Evolutionary conservation across 2,329 filamentous ascomycete species (phyloP), one percentile per base, ranked within the genome.

Genomic region (Xylaria sp.): DNA sequence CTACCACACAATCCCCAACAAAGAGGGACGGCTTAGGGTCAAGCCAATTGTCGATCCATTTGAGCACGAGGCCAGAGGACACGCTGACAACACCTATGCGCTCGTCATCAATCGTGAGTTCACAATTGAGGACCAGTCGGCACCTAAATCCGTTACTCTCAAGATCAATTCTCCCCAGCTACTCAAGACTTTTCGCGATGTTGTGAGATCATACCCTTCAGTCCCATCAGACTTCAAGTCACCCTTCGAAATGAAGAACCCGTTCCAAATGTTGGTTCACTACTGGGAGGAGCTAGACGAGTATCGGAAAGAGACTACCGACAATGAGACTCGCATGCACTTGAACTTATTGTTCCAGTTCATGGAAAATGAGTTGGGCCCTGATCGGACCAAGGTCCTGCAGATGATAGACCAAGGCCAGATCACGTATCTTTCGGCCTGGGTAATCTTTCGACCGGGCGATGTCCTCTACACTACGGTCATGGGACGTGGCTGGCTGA

Each of bases 311-410:
- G 62, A 70, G 36, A 57, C 20, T 6, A 25, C 20, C 8, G 57
- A 67, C 48, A 58, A 65, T 20, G 66, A 71, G 23, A 55, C 54
- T 10, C 60, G 64, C 9, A 68, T 69, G 61, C 72, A 75, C n/a
- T 64, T 74, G 8, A 68, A 71, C 23, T 64, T 75, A 8, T 64
- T 75, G 15, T 67, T 75, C 18, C 56, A 70, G 36, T 74, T 74
- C 36, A 73, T 75, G 70, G 57, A 69, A 7, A 55, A 64, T 20
- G 67, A 75, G 33, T 18, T 73, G 20, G 72, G 69, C 1, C 39
- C 62, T 1, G 64, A 70, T n/a, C 51, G 67, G 12, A 61, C 71
- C 15, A 68, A 66, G 13, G 31, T 73, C 18, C 10, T 67, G 51
- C 46, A 64, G 3, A 70, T 73, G 71, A 43, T 73, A 13, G 46